Evolutionary conservation across 2,329 filamentous ascomycete genomes (phyloP).

Genomic region (Aspergillus sergii): DNA sequence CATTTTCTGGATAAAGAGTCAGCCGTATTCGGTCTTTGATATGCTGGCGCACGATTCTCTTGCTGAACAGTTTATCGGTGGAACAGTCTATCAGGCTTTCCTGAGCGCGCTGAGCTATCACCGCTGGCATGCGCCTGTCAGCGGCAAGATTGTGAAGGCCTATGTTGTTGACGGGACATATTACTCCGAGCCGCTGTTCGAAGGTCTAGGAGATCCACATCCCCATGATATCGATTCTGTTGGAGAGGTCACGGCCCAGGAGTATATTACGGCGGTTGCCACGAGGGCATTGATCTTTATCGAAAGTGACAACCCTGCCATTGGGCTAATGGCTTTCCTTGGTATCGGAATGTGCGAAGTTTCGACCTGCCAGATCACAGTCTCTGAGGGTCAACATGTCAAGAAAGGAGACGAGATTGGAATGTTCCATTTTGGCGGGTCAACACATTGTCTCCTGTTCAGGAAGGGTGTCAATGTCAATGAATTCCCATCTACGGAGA

Average conservation of each 20-base stretch:
- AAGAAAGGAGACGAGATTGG: constrained; percentile 72
- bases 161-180: constrained; percentile 67
- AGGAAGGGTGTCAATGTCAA: constrained; percentile 31
- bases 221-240: constrained; percentile 30
- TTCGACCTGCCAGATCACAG: constrained; percentile 70
- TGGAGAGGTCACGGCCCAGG: constrained; percentile 53
- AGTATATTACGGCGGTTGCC: constrained; percentile 68
- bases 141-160: constrained; percentile 60
- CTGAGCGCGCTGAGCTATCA: constrained; percentile 70
- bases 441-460: constrained; percentile 70
- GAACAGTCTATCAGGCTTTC: constrained; percentile 72
- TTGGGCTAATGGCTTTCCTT: constrained; percentile 71
- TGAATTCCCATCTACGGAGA: constrained; percentile 30
- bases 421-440: constrained; percentile 82
- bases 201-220: constrained; percentile 45
- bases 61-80: constrained; percentile 58
- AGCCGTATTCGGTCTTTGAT: constrained; percentile 67
- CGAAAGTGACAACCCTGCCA: constrained; percentile 65
- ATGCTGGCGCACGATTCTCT: constrained; percentile 63
- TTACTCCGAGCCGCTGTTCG: constrained; percentile 63
- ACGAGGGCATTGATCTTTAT: constrained; percentile 71
- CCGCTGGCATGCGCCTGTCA: constrained; percentile 71
- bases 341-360: constrained; percentile 78
- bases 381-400: constrained; percentile 65
- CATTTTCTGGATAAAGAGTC: constrained; percentile 69